Evolutionary conservation across 345 rosid species (phyloP).

Genomic region (Populus pruinosa): DNA sequence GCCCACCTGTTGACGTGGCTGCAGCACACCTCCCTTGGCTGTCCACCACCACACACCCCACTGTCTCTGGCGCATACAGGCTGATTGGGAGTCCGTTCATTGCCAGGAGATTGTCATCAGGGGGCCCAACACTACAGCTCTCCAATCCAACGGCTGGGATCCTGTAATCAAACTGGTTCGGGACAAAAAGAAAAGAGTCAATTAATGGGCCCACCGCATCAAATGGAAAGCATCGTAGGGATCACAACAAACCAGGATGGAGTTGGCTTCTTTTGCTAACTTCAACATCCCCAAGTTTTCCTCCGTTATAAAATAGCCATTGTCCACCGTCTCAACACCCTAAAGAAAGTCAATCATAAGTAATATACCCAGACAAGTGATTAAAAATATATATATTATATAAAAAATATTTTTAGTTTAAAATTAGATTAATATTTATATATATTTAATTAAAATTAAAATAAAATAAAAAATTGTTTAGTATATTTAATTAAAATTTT

Average conservation of each 20-base stretch:
- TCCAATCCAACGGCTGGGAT: conserved; percentile 45
- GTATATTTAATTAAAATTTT: too few species aligned
- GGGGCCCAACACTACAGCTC: conserved; percentile 55
- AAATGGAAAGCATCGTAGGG: not conserved
- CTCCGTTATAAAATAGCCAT: conserved; percentile 75
- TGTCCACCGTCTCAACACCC: conserved; percentile 85
- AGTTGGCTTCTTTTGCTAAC: conserved; percentile 83
- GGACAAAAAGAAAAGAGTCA: not conserved
- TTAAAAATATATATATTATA: too few species aligned
- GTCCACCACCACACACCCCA: conserved; percentile 92
- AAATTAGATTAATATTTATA: too few species aligned
- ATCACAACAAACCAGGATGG: conserved; percentile 60
- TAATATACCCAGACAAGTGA: too few species aligned
- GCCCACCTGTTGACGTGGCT: conserved; percentile 90
- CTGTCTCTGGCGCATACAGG: conserved; percentile 88
- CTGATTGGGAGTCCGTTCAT: conserved; percentile 96
- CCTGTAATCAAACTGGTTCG: conserved; percentile 79
- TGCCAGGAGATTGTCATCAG: conserved; percentile 50
- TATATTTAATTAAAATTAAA: too few species aligned
- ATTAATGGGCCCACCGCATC: not conserved
- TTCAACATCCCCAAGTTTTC: conserved; percentile 87
- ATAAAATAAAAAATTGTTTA: too few species aligned
- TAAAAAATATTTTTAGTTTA: too few species aligned
- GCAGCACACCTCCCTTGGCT: conserved; percentile 78
- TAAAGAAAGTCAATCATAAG: conserved; percentile 7